These are phyloP conservation scores for Coemansia sp. DNA, from an alignment of 192 early-diverging fungal genomes.

Conservation along the genomic window DNA sequence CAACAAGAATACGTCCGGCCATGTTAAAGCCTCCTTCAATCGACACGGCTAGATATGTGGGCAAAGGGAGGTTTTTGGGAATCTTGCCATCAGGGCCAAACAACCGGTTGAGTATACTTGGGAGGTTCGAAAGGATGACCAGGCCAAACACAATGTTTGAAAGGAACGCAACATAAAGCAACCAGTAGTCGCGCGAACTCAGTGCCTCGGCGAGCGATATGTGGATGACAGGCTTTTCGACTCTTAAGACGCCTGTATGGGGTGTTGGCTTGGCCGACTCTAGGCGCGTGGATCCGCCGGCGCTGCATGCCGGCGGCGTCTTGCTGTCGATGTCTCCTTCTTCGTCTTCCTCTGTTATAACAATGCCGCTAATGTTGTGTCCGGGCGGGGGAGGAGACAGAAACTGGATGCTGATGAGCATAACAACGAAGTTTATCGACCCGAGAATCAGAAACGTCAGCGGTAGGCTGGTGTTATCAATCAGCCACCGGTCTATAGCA, in stretches of 20 bases:
- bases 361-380: constrained; percentile 64
- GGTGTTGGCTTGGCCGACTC: not conserved
- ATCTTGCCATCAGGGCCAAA: constrained; percentile 52
- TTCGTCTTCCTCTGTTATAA: constrained; percentile 32
- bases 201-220: constrained; percentile 58
- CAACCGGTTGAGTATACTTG: constrained; percentile 56
- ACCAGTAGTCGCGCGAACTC: constrained; percentile 60
- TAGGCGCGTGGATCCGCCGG: not conserved
- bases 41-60: constrained; percentile 56
- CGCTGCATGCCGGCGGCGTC: not conserved
- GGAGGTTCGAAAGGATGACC: constrained; percentile 60
- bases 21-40: constrained; percentile 65
- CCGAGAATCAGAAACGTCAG: constrained; percentile 68
- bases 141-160: constrained; percentile 63
- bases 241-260: not conserved
- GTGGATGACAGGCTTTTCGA: constrained; percentile 34
- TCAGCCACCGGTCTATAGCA: constrained; percentile 61
- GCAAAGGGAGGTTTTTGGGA: constrained; percentile 25
- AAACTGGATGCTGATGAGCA: constrained; percentile 58
- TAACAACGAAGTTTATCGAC: constrained; percentile 60
- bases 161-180: constrained; percentile 62
- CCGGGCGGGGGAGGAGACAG: constrained; percentile 64
- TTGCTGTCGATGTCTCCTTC: not conserved
- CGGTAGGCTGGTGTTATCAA: constrained; percentile 58
- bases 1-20: constrained; percentile 57